Base-by-base conservation (phyloP, 2,329 filamentous ascomycete species). In the Cercospora janseana region DNA sequence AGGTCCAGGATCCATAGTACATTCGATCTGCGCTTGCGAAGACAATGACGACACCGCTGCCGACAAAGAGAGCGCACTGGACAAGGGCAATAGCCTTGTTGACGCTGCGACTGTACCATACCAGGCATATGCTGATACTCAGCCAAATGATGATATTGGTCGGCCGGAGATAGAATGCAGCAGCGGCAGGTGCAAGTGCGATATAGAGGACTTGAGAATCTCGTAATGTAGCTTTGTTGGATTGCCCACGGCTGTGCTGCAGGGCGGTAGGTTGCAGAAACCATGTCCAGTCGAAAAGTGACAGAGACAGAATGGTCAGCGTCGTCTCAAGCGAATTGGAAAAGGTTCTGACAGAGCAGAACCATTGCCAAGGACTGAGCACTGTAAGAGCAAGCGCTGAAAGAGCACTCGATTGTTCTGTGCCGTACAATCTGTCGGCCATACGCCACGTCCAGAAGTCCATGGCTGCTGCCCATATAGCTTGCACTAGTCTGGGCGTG, bases 321-420 rank as follows among this genome's bases (percentile, higher is more conserved):
- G 87, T 87, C n/a, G 86, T 89, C 74, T 98, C 93, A 4, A 97
- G 75, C 45, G 85, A 93, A 71, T 98, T 98, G 47, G 92, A 96
- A 64, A 98, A 86, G 1, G 93, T 95, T 38, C 93, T 81, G 0
- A 90, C 92, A 1, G 90, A 93, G 71, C 86, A 93, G 70, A 93
- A 97, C 88, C 88, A 97, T 68, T 96, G 89, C 90, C 93, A 98
- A 5, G 93, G 88, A 69, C 83, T 95, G 62, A 83, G 74, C 34
- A 87, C 69, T 3, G 83, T 84, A 70, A 93, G 78, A 51, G 79
- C 77, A 37, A 95, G 75, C 60, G 86, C 80, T 57, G 85, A 81
- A 74, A 81, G 85, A 37, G 88, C 78, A 37, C 79, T 76, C 60
- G 78, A 76, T 66, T 78, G 85, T 46, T 77, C 75, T 26, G 69